These are phyloP conservation scores for Tylopilus rubrobrunneus DNA, from an alignment of 768 basidiomycete species.

Conservation along the genomic window DNA sequence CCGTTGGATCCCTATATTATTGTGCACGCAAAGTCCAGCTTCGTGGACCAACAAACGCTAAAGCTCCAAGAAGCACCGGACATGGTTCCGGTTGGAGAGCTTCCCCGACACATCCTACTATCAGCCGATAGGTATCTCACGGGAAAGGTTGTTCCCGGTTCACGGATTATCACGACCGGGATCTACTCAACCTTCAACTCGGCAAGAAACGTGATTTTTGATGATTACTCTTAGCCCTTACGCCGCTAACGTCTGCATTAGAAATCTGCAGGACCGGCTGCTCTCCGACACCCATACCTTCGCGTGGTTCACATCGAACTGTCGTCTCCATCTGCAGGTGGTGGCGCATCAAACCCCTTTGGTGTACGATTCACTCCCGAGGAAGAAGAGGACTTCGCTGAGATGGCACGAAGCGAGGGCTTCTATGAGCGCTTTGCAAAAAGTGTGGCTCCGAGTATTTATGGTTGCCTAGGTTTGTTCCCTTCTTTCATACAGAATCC, in stretches of 20 bases:
- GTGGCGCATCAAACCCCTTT: slow-evolving; percentile 76
- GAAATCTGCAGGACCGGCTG: slow-evolving; percentile 82
- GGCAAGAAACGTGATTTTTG: slow-evolving; percentile 64
- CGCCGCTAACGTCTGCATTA: slow-evolving; percentile 25
- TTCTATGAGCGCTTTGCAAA: slow-evolving; percentile 93
- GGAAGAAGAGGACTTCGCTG: slow-evolving; percentile 94
- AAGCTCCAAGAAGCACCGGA: slow-evolving; percentile 99
- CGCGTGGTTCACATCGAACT: slow-evolving; percentile 90
- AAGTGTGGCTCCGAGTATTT: slow-evolving; percentile 97
- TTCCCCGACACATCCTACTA: slow-evolving; percentile 92
- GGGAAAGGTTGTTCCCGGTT: slow-evolving; percentile 91
- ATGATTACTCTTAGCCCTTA: not conserved
- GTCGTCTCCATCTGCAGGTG: slow-evolving; percentile 71
- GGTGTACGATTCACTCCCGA: slow-evolving; percentile 88
- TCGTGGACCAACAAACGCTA: slow-evolving; percentile 93
- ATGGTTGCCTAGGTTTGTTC: slow-evolving; percentile 76
- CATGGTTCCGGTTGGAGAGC: slow-evolving; percentile 98
- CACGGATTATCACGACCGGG: slow-evolving; percentile 92
- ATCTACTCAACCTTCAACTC: slow-evolving; percentile 97
- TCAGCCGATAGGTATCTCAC: slow-evolving; percentile 90
- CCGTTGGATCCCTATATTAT: slow-evolving; percentile 95
- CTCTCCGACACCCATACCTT: slow-evolving; percentile 91
- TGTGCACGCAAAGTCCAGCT: slow-evolving; percentile 88
- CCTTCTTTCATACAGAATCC: not conserved
- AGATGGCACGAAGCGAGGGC: slow-evolving; percentile 82